Conservation (phyloP, 2,329 filamentous ascomycete genomes). For the Amauroascus verrucosus region DNA sequence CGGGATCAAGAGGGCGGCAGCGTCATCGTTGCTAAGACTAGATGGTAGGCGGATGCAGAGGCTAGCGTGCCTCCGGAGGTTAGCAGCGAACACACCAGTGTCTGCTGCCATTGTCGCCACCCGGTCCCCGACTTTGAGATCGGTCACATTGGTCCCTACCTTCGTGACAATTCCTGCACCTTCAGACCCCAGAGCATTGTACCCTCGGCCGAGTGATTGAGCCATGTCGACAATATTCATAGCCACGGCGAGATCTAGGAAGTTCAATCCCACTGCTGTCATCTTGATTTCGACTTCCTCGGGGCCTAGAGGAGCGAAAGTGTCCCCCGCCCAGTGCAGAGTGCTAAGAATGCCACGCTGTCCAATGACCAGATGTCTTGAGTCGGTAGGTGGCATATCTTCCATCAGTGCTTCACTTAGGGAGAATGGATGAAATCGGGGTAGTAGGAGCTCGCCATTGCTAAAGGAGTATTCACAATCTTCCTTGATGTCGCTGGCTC, state of each 20-base stretch:
- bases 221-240: constrained; percentile 18
- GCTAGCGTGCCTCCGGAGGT: no score
- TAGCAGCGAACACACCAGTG: no score
- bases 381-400: background rate
- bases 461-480: constrained; percentile 5
- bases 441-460: background rate
- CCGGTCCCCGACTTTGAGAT: background rate
- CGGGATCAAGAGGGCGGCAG: constrained; percentile 20
- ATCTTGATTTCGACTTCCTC: constrained; percentile 25
- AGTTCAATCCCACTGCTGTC: constrained; percentile 26
- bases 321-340: background rate
- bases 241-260: constrained; percentile 20
- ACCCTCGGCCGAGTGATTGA: background rate
- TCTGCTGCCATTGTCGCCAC: no score
- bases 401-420: background rate
- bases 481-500: no score
- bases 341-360: background rate
- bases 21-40: constrained; percentile 24
- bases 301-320: background rate
- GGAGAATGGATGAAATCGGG: background rate
- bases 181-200: constrained; percentile 9
- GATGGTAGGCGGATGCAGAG: constrained; percentile 18
- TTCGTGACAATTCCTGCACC: constrained; percentile 8
- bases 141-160: background rate
- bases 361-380: background rate